phyloP scores from a whole-genome alignment of 2,329 filamentous ascomycete species.

The Colletotrichum magnum region DNA sequence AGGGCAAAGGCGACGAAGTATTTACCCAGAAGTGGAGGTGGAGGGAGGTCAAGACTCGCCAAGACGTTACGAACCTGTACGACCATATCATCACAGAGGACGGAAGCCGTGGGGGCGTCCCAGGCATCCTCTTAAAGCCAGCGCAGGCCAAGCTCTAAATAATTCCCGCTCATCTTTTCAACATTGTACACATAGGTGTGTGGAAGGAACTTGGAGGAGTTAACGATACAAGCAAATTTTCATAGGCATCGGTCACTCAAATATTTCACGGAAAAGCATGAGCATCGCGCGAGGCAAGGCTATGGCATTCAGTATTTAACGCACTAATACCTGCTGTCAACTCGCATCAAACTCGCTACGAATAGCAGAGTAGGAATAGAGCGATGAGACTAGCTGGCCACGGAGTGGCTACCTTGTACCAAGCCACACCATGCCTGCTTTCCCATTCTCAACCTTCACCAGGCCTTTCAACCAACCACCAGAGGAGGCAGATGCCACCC shows the following conservation, averaged over 20 bases:
- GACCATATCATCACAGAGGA: slow-evolving; percentile 64
- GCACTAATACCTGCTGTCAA: not conserved
- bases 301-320: slow-evolving; percentile 12
- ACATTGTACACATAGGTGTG: not conserved
- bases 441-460: too few relatives aligned
- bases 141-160: slow-evolving; percentile 51
- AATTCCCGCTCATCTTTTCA: not conserved
- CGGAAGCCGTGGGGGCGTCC: slow-evolving; percentile 64
- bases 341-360: slow-evolving; percentile 23
- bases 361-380: slow-evolving; percentile 26
- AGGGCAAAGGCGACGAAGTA: slow-evolving; percentile 59
- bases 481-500: not conserved
- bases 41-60: slow-evolving; percentile 65
- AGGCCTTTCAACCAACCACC: slow-evolving; percentile 28
- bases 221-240: too few relatives aligned
- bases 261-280: too few relatives aligned
- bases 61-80: slow-evolving; percentile 54
- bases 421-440: not conserved
- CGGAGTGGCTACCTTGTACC: too few relatives aligned
- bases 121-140: slow-evolving; percentile 61
- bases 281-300: not conserved
- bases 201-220: not conserved
- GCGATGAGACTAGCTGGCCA: slow-evolving; percentile 12
- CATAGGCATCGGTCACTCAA: not conserved
- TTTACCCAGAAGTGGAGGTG: slow-evolving; percentile 74